phyloP scores from a whole-genome alignment of 768 basidiomycete genomes.

The Termitomyces sp. region DNA sequence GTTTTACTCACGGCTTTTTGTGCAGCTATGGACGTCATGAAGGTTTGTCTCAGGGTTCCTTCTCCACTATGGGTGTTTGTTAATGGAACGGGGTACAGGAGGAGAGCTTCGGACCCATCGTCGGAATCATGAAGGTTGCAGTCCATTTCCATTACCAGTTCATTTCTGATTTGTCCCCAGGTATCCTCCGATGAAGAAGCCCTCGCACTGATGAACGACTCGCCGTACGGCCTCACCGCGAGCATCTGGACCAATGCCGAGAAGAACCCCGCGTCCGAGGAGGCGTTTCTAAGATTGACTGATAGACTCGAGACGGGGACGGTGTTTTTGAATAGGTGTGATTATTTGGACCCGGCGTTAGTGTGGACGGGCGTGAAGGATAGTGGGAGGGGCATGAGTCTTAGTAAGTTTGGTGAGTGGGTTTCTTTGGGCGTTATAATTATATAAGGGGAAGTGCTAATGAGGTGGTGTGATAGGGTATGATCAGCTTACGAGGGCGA shows the following conservation, averaged over 20 bases:
- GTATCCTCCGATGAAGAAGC: conserved; percentile 87
- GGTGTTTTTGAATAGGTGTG: conserved; percentile 91
- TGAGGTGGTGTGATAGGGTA: conserved; percentile 49
- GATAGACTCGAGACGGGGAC: conserved; percentile 85
- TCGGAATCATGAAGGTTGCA: conserved; percentile 89
- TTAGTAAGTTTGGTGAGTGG: conserved; percentile 81
- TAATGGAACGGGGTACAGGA: conserved; percentile 36
- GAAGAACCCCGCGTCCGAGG: conserved; percentile 55
- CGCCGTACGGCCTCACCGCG: conserved; percentile 90
- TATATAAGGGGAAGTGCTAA: background rate
- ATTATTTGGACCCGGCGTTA: conserved; percentile 89
- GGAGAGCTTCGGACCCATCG: conserved; percentile 90
- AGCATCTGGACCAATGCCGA: conserved; percentile 88
- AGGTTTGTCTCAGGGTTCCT: too few relatives aligned
- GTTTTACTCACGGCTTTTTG: background rate
- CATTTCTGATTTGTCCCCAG: conserved; percentile 27
- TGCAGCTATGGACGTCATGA: conserved; percentile 91
- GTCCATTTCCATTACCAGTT: background rate
- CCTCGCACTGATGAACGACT: conserved; percentile 91
- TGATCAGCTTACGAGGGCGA: conserved; percentile 79
- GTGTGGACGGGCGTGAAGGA: conserved; percentile 95
- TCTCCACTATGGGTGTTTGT: too few relatives aligned
- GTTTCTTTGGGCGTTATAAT: too few relatives aligned
- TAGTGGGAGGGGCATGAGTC: conserved; percentile 85
- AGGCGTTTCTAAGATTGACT: conserved; percentile 62